Conservation (phyloP, 2,329 filamentous ascomycete species). For the Calonectria hongkongensis region DNA sequence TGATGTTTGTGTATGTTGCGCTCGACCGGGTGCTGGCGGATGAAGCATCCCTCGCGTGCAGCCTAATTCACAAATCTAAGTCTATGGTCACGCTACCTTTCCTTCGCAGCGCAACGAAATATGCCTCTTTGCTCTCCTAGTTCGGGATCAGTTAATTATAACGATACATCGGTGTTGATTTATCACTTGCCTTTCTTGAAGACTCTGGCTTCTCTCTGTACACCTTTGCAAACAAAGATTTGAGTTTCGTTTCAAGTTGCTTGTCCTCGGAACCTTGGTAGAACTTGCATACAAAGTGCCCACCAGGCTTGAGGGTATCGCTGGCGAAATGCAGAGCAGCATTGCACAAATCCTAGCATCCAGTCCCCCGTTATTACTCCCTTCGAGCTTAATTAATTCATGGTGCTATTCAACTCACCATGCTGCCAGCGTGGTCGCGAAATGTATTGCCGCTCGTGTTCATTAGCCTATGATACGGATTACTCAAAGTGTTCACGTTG, state of each 20-base stretch:
- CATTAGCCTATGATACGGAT: constrained; percentile 98
- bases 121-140: constrained; percentile 80
- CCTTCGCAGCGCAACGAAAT: constrained; percentile 86
- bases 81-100: constrained; percentile 67
- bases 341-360: constrained; percentile 86
- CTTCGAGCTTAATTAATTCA: background rate
- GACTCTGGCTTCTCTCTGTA: constrained; percentile 93
- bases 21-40: too few species aligned
- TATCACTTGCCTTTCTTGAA: constrained; percentile 83
- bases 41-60: background rate
- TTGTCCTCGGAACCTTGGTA: constrained; percentile 95
- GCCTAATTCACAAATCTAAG: background rate
- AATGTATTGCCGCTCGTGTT: constrained; percentile 94
- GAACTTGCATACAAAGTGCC: constrained; percentile 98
- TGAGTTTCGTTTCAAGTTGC: constrained; percentile 83
- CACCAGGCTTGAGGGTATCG: constrained; percentile 87
- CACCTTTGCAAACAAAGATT: constrained; percentile 86
- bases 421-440: constrained; percentile 93
- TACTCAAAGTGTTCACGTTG: constrained; percentile 92
- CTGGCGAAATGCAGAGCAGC: constrained; percentile 90
- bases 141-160: background rate
- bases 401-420: constrained; percentile 77
- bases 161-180: background rate
- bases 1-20: background rate
- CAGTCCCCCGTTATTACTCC: constrained; percentile 16